Conservation (phyloP, 192 early-diverging fungal species). For the Umbelopsis ramanniana region DNA sequence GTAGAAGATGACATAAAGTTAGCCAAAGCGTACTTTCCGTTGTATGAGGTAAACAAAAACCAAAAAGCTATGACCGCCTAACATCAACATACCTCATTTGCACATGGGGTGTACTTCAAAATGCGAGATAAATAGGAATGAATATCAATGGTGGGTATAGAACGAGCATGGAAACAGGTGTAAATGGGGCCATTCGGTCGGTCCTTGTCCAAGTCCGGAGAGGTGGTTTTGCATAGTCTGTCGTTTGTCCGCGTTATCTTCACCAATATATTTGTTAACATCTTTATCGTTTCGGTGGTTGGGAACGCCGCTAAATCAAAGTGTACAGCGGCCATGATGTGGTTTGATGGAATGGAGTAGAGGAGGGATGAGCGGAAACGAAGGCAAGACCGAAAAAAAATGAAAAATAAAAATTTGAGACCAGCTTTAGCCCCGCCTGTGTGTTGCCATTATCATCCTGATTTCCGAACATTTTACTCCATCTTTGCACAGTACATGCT, state of each 20-base stretch:
- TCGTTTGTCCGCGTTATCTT: constrained; percentile 64
- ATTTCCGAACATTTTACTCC: constrained; percentile 14
- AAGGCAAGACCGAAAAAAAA: not conserved
- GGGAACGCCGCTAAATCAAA: constrained; percentile 62
- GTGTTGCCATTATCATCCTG: constrained; percentile 13
- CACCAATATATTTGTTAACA: constrained; percentile 62
- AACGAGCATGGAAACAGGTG: constrained; percentile 90
- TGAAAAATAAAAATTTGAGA: constrained; percentile 9
- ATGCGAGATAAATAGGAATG: constrained; percentile 84
- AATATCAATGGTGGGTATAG: constrained; percentile 88
- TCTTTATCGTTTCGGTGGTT: constrained; percentile 57
- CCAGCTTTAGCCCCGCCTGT: constrained; percentile 1
- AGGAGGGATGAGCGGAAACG: constrained; percentile 9
- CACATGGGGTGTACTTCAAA: constrained; percentile 90
- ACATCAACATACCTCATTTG: constrained; percentile 70
- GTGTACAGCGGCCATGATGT: constrained; percentile 10
- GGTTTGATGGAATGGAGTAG: not conserved
- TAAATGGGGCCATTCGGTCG: constrained; percentile 42
- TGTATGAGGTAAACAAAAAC: not conserved
- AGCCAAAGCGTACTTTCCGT: not conserved
- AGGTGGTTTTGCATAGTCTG: constrained; percentile 35
- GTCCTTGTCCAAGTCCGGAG: not conserved
- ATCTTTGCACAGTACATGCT: not conserved
- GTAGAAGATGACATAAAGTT: not conserved
- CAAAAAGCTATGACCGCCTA: not conserved